phyloP scores from a whole-genome alignment of 164 flowering plant genomes.

The Vitis rupestris region DNA sequence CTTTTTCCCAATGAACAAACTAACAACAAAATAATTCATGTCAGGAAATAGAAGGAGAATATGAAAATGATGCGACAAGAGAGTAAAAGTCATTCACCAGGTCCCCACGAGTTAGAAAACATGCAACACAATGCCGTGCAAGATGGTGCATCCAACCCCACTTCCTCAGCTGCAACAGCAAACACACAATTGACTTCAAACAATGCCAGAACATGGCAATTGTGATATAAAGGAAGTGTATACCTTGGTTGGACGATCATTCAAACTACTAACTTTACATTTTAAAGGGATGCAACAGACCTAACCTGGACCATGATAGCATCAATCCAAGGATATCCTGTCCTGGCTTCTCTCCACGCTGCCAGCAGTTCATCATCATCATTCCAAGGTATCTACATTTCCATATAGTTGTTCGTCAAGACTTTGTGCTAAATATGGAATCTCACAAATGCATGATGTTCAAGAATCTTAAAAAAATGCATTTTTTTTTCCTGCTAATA shows the following conservation, averaged over 20 bases:
- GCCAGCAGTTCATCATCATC: slow-evolving; percentile 56
- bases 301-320: slow-evolving; percentile 96
- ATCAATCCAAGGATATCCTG: slow-evolving; percentile 99
- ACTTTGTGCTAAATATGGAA: background rate
- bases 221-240: background rate
- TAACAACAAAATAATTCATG: slow-evolving; percentile 22
- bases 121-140: slow-evolving; percentile 94
- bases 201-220: background rate
- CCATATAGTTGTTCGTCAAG: background rate
- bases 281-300: background rate
- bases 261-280: too few relatives aligned
- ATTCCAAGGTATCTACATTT: slow-evolving; percentile 83
- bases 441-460: background rate
- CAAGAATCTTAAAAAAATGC: background rate
- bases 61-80: background rate
- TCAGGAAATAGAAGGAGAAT: slow-evolving; percentile 13
- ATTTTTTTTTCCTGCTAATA: background rate
- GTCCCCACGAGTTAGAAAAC: slow-evolving; percentile 97
- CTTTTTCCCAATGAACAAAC: slow-evolving; percentile 97
- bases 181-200: slow-evolving; percentile 10
- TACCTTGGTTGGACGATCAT: background rate
- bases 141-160: slow-evolving; percentile 99
- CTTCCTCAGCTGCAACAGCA: slow-evolving; percentile 54
- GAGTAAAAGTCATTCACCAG: slow-evolving; percentile 48
- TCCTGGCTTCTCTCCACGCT: slow-evolving; percentile 94